Conservation (phyloP, 2,329 filamentous ascomycete genomes). For the Pezicula neosporulosa region DNA sequence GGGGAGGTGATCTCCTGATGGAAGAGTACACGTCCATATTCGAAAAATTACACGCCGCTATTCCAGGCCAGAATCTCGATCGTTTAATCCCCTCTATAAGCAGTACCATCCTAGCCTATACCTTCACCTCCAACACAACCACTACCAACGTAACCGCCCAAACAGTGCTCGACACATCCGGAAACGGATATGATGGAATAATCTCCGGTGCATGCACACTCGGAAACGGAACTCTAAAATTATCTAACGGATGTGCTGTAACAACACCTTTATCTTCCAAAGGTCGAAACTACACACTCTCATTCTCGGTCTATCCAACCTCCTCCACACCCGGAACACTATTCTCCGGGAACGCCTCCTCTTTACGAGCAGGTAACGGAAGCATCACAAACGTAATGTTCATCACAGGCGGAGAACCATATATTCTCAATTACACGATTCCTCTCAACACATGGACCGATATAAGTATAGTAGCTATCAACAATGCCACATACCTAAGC, state of each 20-base stretch:
- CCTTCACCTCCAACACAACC: slow-evolving; percentile 17
- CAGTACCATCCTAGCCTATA: slow-evolving; percentile 33
- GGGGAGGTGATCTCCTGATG: slow-evolving; percentile 44
- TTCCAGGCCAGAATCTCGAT: slow-evolving; percentile 48
- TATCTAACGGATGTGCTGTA: slow-evolving; percentile 37
- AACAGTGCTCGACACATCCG: slow-evolving; percentile 31
- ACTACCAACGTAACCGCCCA: not conserved
- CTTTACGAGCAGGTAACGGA: slow-evolving; percentile 32
- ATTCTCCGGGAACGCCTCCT: slow-evolving; percentile 40
- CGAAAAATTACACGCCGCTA: slow-evolving; percentile 32
- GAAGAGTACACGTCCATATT: slow-evolving; percentile 36
- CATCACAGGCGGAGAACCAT: slow-evolving; percentile 34
- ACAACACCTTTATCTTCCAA: slow-evolving; percentile 48
- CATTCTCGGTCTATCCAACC: slow-evolving; percentile 36
- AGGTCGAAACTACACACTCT: slow-evolving; percentile 53
- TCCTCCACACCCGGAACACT: slow-evolving; percentile 34
- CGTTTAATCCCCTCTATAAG: slow-evolving; percentile 33
- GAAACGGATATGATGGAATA: slow-evolving; percentile 36
- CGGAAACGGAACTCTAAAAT: slow-evolving; percentile 24
- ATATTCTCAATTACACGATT: slow-evolving; percentile 36
- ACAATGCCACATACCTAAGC: slow-evolving; percentile 31
- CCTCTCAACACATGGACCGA: slow-evolving; percentile 34
- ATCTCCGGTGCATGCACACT: slow-evolving; percentile 32
- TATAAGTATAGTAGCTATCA: slow-evolving; percentile 30
- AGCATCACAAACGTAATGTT: slow-evolving; percentile 33